A percentile compares a stretch with the other conserved stretches of the same genome.
Conservation (phyloP, 306 rosid species). For the Sicyos edulis region DNA sequence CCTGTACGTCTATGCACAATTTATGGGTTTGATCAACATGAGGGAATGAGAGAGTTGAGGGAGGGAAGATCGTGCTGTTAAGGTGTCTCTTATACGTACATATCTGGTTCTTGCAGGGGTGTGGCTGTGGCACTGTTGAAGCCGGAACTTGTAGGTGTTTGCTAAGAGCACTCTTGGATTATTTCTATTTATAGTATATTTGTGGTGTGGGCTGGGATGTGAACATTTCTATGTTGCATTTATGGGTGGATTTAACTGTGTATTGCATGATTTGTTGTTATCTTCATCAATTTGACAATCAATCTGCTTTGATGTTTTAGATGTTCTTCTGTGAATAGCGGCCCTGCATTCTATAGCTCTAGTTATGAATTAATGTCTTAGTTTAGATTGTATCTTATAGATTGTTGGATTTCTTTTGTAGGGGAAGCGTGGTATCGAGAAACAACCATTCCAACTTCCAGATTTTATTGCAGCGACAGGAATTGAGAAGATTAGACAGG, state of each 20-base stretch:
- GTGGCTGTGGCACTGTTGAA: slow-evolving; percentile 81
- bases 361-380: slow-evolving; percentile 17
- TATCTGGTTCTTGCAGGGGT: slow-evolving; percentile 99
- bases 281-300: slow-evolving; percentile 33
- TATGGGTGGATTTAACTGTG: background rate
- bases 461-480: slow-evolving; percentile 99
- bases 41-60: slow-evolving; percentile 46
- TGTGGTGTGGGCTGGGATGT: slow-evolving; percentile 47
- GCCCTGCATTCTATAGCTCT: slow-evolving; percentile 37
- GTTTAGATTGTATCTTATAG: slow-evolving; percentile 45
- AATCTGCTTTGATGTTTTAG: slow-evolving; percentile 74
- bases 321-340: slow-evolving; percentile 54
- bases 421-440: slow-evolving; percentile 99
- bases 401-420: slow-evolving; percentile 35
- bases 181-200: slow-evolving; percentile 42
- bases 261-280: background rate
- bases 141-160: slow-evolving; percentile 96
- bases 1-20: slow-evolving; percentile 40
- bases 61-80: slow-evolving; percentile 56
- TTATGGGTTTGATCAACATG: slow-evolving; percentile 42
- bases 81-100: slow-evolving; percentile 97
- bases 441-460: slow-evolving; percentile 96
- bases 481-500: slow-evolving; percentile 99
- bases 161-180: slow-evolving; percentile 65
- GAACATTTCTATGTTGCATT: slow-evolving; percentile 18